Evolutionary conservation across 306 rosid species (phyloP), one percentile per base, ranked within the genome.

Genomic region (Cucurbita maxima): DNA sequence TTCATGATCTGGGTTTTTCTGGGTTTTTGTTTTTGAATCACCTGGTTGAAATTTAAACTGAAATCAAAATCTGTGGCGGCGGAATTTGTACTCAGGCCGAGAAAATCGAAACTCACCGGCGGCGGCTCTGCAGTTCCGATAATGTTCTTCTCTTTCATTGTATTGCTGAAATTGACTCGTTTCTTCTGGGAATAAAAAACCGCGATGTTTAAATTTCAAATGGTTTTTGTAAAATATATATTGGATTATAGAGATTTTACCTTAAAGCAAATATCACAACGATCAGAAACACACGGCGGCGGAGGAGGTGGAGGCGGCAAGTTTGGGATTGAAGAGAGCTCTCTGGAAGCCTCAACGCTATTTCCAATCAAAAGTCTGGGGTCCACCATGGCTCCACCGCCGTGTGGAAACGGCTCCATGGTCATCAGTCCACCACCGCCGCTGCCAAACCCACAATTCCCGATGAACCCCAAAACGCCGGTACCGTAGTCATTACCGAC

Each of bases 291-390:
- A 80, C 73, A 59, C 55, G 70, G 76, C 20, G 40, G 38, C 4
- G 67, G 80, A 18, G 68, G 81, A 4, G 67, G 80, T 15, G 34
- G 34, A 30, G 1, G 44, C 22, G 71, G 80, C 16, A 75, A 52
- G 60, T 88, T 90, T 90, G 94, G 97, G 22, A 81, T 82, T 82
- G 98, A 90, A 92, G 96, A 83, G 96, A 88, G 96, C 86, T 90
- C 96, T 81, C 63, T 83, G 43, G 96, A 86, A 84, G 77, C 79
- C 86, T 86, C 95, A 43, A 68, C 55, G 41, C 50, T 14, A 75
- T 62, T 77, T 47, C 82, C 86, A 18, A 55, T 13, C 45, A 78
- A 43, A 50, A 73, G 34, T 30, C 34, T 30, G 34, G 4, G 34
- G 34, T 30, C 34, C 34, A 30, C 34, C 34, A 30, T 30, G 34